Percentiles rank a stretch among this genome's conserved stretches.
Conservation (phyloP, 495 filamentous ascomycete genomes). For the Collariella sp. region DNA sequence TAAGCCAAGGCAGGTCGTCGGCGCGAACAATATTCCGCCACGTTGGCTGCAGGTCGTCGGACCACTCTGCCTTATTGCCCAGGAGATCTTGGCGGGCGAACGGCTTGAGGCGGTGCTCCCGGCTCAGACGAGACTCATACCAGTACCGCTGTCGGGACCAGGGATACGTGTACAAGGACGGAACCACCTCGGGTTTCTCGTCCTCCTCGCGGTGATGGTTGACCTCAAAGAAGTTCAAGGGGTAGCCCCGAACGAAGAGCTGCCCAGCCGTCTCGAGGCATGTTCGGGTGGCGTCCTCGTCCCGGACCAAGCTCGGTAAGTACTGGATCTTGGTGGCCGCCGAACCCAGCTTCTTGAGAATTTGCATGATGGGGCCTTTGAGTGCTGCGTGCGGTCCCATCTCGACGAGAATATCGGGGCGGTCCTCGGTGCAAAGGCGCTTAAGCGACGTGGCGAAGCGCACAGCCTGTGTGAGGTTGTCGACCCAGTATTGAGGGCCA, state of each 20-base stretch:
- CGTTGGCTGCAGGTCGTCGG: constrained; percentile 34
- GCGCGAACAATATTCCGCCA: constrained; percentile 44
- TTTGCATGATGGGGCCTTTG: constrained; percentile 51
- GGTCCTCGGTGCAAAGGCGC: constrained; percentile 24
- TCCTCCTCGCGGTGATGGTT: constrained; percentile 28
- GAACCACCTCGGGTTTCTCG: constrained; percentile 32
- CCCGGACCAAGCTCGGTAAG: constrained; percentile 34
- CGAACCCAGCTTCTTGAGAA: constrained; percentile 36
- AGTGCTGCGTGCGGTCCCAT: constrained; percentile 59
- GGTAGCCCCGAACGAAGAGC: constrained; percentile 35
- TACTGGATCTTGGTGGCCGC: constrained; percentile 35
- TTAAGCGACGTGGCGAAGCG: constrained; percentile 36
- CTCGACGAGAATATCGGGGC: constrained; percentile 46
- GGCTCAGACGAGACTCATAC: constrained; percentile 39
- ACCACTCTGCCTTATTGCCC: constrained; percentile 35
- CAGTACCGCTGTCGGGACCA: constrained; percentile 44
- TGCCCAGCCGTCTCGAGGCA: constrained; percentile 33
- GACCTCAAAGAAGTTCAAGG: constrained; percentile 31
- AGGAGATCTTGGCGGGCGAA: constrained; percentile 42
- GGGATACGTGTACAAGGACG: constrained; percentile 39
- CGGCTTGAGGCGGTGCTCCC: constrained; percentile 40
- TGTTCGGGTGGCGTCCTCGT: constrained; percentile 33
- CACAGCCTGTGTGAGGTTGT: constrained; percentile 47
- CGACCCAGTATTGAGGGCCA: constrained; percentile 43
- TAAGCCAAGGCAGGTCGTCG: constrained; percentile 41